These are phyloP conservation scores for Solanum virginianum DNA, from an alignment of 257 asterid genomes.

Conservation along the genomic window DNA sequence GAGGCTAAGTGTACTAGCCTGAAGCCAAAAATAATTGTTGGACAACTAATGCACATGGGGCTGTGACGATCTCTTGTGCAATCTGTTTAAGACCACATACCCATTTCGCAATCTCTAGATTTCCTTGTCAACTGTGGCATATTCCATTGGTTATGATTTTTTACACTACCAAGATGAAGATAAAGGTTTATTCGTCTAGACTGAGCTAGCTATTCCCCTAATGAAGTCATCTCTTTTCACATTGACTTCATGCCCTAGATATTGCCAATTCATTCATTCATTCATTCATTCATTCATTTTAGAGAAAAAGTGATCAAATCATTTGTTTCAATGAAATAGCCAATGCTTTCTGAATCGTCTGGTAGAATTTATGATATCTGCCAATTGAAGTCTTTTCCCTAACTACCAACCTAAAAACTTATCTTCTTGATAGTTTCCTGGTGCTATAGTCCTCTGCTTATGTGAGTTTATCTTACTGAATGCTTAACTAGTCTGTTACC, in stretches of 20 bases:
- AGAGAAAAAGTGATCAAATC: background rate
- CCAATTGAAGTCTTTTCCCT: background rate
- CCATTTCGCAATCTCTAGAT: background rate
- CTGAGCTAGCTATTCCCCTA: background rate
- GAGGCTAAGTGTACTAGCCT: background rate
- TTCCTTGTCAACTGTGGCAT: background rate
- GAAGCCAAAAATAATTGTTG: background rate
- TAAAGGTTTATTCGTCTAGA: background rate
- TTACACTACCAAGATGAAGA: background rate
- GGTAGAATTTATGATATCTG: background rate
- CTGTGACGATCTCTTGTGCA: background rate
- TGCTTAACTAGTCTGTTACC: background rate
- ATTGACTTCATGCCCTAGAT: background rate
- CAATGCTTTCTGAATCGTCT: background rate
- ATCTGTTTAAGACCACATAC: background rate
- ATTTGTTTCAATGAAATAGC: background rate
- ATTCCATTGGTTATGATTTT: background rate
- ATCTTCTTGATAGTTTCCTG: background rate
- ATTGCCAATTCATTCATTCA: background rate
- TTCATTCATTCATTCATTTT: background rate
- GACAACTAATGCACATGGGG: background rate
- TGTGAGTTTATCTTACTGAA: background rate
- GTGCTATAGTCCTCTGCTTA: background rate
- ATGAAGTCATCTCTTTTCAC: background rate
- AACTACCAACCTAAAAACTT: background rate